A percentile compares a stretch with the other conserved stretches of the same genome.
phyloP scores from a whole-genome alignment of 2,329 filamentous ascomycete species.

The Domatiomyces globalis region DNA sequence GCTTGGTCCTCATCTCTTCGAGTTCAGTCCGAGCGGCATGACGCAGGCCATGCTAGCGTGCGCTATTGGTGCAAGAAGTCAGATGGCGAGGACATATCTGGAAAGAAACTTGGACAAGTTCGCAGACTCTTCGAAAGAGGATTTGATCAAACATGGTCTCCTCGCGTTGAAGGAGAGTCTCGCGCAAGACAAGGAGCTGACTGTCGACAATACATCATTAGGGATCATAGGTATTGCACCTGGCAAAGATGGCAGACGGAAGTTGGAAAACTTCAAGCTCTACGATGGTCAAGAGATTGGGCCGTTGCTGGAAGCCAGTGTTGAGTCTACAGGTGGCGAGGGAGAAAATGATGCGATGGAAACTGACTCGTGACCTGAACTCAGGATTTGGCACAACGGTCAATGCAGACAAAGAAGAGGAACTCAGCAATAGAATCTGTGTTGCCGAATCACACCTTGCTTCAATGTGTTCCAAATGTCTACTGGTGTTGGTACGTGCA shows the following conservation, averaged over 20 bases:
- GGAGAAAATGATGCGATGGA: slow-evolving; percentile 40
- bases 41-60: slow-evolving; percentile 96
- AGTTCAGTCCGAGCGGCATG: slow-evolving; percentile 93
- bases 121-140: slow-evolving; percentile 59
- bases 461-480: too few relatives aligned
- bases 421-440: neutral
- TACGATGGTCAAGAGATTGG: slow-evolving; percentile 80
- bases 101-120: slow-evolving; percentile 85
- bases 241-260: slow-evolving; percentile 39
- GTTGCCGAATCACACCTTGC: neutral
- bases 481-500: too few relatives aligned
- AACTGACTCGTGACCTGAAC: slow-evolving; percentile 35
- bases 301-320: slow-evolving; percentile 61
- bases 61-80: slow-evolving; percentile 85
- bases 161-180: slow-evolving; percentile 87
- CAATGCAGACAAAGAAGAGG: slow-evolving; percentile 5
- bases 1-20: slow-evolving; percentile 85
- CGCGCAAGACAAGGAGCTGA: slow-evolving; percentile 93
- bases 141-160: slow-evolving; percentile 81
- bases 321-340: slow-evolving; percentile 32
- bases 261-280: slow-evolving; percentile 69
- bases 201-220: slow-evolving; percentile 89
- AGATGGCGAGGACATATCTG: slow-evolving; percentile 95
- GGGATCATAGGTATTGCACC: slow-evolving; percentile 55
- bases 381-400: slow-evolving; percentile 13